phyloP scores from a whole-genome alignment of 2,329 filamentous ascomycete species.

The Sarocladiaceae sp. region DNA sequence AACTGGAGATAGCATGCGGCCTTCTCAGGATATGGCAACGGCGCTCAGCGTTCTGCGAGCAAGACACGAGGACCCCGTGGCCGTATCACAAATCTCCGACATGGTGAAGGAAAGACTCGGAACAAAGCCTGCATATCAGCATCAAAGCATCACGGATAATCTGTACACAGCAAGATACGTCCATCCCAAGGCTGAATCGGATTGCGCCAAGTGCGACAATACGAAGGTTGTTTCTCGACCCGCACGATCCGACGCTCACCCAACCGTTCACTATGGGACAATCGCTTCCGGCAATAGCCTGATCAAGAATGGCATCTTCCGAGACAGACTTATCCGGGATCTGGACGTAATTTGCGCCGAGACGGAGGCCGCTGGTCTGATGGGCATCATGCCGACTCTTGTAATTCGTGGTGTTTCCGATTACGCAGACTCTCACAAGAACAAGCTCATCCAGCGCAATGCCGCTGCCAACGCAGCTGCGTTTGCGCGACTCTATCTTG shows the following conservation, averaged over 20 bases:
- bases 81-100: neutral
- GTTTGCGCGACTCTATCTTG: constrained; percentile 12
- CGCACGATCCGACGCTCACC: neutral
- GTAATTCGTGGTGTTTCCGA: constrained; percentile 32
- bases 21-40: neutral
- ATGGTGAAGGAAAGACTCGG: neutral
- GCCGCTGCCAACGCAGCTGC: constrained; percentile 28
- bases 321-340: constrained; percentile 11
- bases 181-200: neutral
- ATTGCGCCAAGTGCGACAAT: constrained; percentile 9
- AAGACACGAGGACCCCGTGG: neutral
- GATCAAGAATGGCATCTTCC: constrained; percentile 7
- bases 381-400: constrained; percentile 23
- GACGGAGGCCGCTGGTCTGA: constrained; percentile 24
- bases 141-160: neutral
- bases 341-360: constrained; percentile 20
- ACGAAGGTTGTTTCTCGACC: neutral
- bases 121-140: neutral
- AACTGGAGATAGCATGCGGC: constrained; percentile 1
- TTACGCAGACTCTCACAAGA: constrained; percentile 35
- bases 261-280: constrained; percentile 12
- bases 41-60: neutral
- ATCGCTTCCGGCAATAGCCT: constrained; percentile 13
- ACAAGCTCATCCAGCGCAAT: constrained; percentile 30
- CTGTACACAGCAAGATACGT: constrained; percentile 3